phyloP scores from a whole-genome alignment of 345 rosid species.

The Ceriops zippeliana region DNA sequence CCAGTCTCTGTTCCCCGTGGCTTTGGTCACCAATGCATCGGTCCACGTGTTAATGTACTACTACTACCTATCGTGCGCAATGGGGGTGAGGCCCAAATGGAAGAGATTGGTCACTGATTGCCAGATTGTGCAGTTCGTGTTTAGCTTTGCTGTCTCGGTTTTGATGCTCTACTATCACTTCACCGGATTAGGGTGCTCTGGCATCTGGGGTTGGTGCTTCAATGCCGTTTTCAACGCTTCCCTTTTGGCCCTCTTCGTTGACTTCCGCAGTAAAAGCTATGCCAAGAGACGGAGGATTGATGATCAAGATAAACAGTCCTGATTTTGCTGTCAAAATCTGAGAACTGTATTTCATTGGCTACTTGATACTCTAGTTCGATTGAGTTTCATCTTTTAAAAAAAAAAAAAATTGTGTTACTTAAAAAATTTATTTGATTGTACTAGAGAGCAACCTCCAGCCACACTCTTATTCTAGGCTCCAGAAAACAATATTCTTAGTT shows the following conservation, averaged over 20 bases:
- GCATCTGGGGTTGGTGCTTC: slow-evolving; percentile 57
- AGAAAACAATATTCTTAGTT: too few relatives aligned
- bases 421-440: too few relatives aligned
- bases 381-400: too few relatives aligned
- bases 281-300: slow-evolving; percentile 8
- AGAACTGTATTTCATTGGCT: too few relatives aligned
- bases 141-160: slow-evolving; percentile 38
- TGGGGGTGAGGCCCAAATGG: slow-evolving; percentile 61
- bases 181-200: slow-evolving; percentile 49
- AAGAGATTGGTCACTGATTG: slow-evolving; percentile 56
- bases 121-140: slow-evolving; percentile 59
- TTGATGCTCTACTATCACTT: slow-evolving; percentile 45
- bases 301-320: too few relatives aligned
- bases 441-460: too few relatives aligned
- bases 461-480: too few relatives aligned
- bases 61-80: slow-evolving; percentile 43
- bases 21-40: slow-evolving; percentile 43
- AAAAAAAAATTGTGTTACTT: too few relatives aligned
- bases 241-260: slow-evolving; percentile 45
- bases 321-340: too few relatives aligned
- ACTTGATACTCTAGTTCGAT: too few relatives aligned
- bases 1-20: slow-evolving; percentile 53
- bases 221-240: slow-evolving; percentile 46
- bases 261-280: slow-evolving; percentile 50
- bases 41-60: slow-evolving; percentile 68